Conservation (phyloP, 2,329 filamentous ascomycete species). For the Fusarium sp. region DNA sequence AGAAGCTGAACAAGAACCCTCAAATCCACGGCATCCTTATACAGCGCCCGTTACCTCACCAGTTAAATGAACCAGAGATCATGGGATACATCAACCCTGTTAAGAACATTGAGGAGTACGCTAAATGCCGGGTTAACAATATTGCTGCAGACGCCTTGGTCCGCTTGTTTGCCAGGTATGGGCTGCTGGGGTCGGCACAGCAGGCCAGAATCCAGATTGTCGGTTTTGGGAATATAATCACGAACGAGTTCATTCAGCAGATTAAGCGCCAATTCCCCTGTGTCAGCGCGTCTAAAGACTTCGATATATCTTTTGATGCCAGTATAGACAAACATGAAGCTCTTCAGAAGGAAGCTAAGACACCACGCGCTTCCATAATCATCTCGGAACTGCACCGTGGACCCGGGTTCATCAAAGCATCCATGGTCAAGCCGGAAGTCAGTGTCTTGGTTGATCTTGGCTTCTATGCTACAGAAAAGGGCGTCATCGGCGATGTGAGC, state of each 20-base stretch:
- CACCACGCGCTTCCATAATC: not conserved
- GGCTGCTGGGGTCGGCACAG: not conserved
- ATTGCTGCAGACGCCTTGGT: slow-evolving; percentile 7
- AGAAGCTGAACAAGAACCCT: slow-evolving; percentile 4
- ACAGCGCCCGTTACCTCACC: slow-evolving; percentile 2
- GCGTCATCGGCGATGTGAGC: slow-evolving; percentile 1
- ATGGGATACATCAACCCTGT: not conserved
- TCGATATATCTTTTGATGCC: not conserved
- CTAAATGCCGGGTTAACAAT: not conserved
- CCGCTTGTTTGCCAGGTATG: not conserved
- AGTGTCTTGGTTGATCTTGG: slow-evolving; percentile 1
- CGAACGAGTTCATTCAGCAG: slow-evolving; percentile 1
- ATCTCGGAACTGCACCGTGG: slow-evolving; percentile 5
- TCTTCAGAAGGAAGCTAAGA: not conserved
- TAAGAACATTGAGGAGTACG: slow-evolving; percentile 9
- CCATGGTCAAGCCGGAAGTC: not conserved
- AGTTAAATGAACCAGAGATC: not conserved
- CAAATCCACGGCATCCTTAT: slow-evolving; percentile 8
- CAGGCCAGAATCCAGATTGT: not conserved
- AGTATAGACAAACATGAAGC: not conserved
- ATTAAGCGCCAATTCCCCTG: slow-evolving; percentile 1
- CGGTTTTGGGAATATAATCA: slow-evolving; percentile 1
- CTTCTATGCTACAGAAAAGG: slow-evolving; percentile 8
- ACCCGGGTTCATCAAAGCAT: slow-evolving; percentile 1
- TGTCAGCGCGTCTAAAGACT: not conserved